Percentiles rank a stretch among this genome's conserved stretches.
These are phyloP conservation scores for Solanum peruvianum DNA, from an alignment of 257 asterid genomes.

Conservation along the genomic window DNA sequence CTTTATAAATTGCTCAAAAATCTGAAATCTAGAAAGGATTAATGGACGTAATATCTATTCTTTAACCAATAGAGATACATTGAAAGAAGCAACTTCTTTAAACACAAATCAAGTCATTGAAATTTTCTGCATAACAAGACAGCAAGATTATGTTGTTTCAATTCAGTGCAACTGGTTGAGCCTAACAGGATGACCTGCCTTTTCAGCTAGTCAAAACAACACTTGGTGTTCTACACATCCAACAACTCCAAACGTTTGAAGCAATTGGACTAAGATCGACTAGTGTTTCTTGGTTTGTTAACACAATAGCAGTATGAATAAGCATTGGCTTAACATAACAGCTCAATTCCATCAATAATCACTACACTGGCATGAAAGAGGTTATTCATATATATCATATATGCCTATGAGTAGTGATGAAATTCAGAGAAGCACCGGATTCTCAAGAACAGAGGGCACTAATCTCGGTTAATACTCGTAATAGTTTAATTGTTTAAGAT, in stretches of 20 bases:
- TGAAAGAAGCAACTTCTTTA: background rate
- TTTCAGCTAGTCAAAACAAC: background rate
- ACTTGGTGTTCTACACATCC: background rate
- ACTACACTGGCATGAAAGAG: background rate
- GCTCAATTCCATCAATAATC: background rate
- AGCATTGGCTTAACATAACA: background rate
- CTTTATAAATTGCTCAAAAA: background rate
- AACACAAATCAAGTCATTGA: background rate
- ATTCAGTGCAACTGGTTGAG: background rate
- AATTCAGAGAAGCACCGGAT: background rate
- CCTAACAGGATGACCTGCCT: background rate
- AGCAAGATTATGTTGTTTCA: background rate
- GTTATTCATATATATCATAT: background rate
- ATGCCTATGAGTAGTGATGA: background rate
- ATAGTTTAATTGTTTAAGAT: background rate
- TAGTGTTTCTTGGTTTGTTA: background rate
- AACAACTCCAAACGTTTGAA: background rate
- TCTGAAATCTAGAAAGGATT: background rate
- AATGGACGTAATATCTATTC: background rate
- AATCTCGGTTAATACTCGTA: background rate
- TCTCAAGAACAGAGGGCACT: background rate
- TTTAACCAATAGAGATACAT: background rate
- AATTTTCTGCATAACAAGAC: background rate
- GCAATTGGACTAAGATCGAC: background rate
- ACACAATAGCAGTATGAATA: background rate